Conservation (phyloP, 2,329 filamentous ascomycete genomes). For the Fusarium humuli region DNA sequence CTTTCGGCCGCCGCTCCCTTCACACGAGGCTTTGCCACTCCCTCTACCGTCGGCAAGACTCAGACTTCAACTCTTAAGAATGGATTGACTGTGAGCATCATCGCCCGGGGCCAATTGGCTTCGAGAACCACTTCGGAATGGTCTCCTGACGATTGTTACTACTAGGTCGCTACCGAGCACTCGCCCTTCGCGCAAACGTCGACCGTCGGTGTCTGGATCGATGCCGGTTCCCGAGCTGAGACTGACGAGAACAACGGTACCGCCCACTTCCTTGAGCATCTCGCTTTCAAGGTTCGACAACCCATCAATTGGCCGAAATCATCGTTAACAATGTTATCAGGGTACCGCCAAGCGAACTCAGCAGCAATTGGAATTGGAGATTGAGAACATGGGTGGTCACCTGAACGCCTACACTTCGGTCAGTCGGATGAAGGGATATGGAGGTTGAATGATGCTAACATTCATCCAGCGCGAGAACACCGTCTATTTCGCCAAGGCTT, state of each 20-base stretch:
- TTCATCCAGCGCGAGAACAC: constrained; percentile 89
- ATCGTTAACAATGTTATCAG: constrained; percentile 58
- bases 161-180: constrained; percentile 95
- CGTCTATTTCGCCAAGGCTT: constrained; percentile 99
- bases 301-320: constrained; percentile 37
- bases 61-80: constrained; percentile 97
- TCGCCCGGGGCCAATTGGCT: constrained; percentile 54
- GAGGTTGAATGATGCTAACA: constrained; percentile 43
- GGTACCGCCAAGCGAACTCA: constrained; percentile 95
- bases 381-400: constrained; percentile 99
- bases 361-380: constrained; percentile 98
- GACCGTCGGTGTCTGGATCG: constrained; percentile 99
- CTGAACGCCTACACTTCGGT: constrained; percentile 99
- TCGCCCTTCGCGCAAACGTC: constrained; percentile 98
- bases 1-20: constrained; percentile 81
- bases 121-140: constrained; percentile 33
- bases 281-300: constrained; percentile 92
- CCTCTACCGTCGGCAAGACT: constrained; percentile 83
- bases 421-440: constrained; percentile 57
- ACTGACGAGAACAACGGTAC: constrained; percentile 99
- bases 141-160: constrained; percentile 42
- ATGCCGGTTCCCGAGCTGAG: constrained; percentile 97
- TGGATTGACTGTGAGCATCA: constrained; percentile 84
- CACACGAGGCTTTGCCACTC: constrained; percentile 90
- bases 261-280: constrained; percentile 98